Percentiles rank a stretch among this genome's conserved stretches.
Conservation (phyloP, 2,329 filamentous ascomycete species). For the Penicillium palitans region DNA sequence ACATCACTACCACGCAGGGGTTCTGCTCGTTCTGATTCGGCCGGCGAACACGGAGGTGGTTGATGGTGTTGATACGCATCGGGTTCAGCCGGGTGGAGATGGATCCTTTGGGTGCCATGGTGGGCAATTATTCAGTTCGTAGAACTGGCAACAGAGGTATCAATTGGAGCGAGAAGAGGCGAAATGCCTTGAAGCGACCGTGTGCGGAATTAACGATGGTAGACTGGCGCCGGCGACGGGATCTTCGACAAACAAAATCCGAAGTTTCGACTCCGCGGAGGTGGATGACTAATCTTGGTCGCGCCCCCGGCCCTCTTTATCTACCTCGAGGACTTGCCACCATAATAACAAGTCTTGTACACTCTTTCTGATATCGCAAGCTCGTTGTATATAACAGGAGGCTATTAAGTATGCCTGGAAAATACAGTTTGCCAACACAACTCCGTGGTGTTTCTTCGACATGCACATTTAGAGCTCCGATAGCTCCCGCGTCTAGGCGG, state of each 20-base stretch:
- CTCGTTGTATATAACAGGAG: too few species aligned
- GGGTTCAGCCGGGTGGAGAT: slow-evolving; percentile 47
- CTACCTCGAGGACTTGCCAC: slow-evolving; percentile 11
- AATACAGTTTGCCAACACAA: slow-evolving; percentile 18
- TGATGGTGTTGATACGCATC: slow-evolving; percentile 49
- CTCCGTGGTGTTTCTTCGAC: slow-evolving; percentile 16
- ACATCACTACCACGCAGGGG: slow-evolving; percentile 67
- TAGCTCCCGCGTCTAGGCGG: slow-evolving; percentile 15
- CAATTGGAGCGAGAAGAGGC: not conserved
- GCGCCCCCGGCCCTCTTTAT: not conserved
- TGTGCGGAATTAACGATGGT: slow-evolving; percentile 12
- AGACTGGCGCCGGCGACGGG: slow-evolving; percentile 14
- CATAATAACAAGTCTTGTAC: not conserved
- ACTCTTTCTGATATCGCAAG: not conserved
- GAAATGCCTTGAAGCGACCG: slow-evolving; percentile 11
- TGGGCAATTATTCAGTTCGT: slow-evolving; percentile 12
- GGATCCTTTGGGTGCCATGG: slow-evolving; percentile 46
- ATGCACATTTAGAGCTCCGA: slow-evolving; percentile 15
- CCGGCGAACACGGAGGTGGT: slow-evolving; percentile 62
- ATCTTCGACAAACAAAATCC: slow-evolving; percentile 20
- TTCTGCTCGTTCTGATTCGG: slow-evolving; percentile 64
- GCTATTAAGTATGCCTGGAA: slow-evolving; percentile 24
- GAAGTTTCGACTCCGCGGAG: slow-evolving; percentile 33
- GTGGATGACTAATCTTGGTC: slow-evolving; percentile 33
- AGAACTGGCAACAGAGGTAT: not conserved